Evolutionary conservation across 2,329 filamentous ascomycete species (phyloP).

Genomic region (Geoglossum cookeanum): DNA sequence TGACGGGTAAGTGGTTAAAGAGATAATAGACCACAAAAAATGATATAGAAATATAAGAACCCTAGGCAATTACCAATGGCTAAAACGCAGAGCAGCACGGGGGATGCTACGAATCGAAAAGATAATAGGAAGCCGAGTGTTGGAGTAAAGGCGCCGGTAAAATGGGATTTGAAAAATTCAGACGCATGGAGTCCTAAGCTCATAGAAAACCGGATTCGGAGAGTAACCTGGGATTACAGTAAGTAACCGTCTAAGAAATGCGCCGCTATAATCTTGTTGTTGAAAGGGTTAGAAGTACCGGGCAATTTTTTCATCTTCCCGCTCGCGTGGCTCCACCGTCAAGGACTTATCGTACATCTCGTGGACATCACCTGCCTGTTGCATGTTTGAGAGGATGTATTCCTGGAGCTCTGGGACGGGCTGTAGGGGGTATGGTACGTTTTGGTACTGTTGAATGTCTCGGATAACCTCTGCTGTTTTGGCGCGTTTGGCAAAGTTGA

Average conservation of each 20-base stretch:
- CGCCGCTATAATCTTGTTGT: not conserved
- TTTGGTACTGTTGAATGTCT: conserved; percentile 97
- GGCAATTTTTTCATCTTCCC: conserved; percentile 98
- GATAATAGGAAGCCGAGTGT: no score
- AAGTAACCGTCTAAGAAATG: conserved; percentile 8
- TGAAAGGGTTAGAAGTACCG: conserved; percentile 39
- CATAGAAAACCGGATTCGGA: conserved; percentile 36
- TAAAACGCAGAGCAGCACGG: no score
- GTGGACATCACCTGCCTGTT: conserved; percentile 84
- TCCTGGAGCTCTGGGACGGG: conserved; percentile 84
- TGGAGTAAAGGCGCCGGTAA: not conserved
- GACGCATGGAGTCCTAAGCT: conserved; percentile 7
- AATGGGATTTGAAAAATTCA: not conserved
- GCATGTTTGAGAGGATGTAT: conserved; percentile 93
- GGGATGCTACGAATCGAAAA: no score
- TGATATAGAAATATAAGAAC: no score
- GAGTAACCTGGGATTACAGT: conserved; percentile 24
- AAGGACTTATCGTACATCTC: conserved; percentile 99
- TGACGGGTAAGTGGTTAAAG: no score
- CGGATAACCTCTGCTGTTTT: conserved; percentile 98
- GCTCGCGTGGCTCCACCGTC: conserved; percentile 78
- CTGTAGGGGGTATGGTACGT: conserved; percentile 84
- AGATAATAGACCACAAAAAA: no score
- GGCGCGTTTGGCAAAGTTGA: conserved; percentile 95
- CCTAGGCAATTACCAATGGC: no score